Evolutionary conservation across 345 rosid genomes (phyloP).

Genomic region (Ceriops decandra): DNA sequence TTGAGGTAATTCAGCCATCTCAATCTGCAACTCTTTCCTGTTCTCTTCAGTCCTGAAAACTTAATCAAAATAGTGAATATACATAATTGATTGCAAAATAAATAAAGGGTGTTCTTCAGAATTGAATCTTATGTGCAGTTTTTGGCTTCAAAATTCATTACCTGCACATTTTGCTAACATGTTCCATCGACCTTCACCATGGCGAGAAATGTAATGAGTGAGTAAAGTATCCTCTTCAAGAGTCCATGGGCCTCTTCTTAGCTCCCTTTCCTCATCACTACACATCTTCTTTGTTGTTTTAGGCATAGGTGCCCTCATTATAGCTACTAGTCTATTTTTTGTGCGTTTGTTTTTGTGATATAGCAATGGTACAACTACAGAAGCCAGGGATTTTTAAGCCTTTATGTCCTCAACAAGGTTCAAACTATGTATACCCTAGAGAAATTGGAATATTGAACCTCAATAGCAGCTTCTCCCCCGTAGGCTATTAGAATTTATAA

Average conservation of each 20-base stretch:
- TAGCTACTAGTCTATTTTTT: slow-evolving; percentile 10
- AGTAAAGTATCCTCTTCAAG: slow-evolving; percentile 90
- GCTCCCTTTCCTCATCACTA: slow-evolving; percentile 53
- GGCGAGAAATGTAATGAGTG: slow-evolving; percentile 71
- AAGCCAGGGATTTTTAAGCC: slow-evolving; percentile 13
- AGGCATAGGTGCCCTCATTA: slow-evolving; percentile 14
- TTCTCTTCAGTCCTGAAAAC: slow-evolving; percentile 68
- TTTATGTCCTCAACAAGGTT: neutral
- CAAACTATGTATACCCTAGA: neutral
- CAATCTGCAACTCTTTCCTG: slow-evolving; percentile 94
- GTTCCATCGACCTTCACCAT: slow-evolving; percentile 98
- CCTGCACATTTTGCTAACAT: slow-evolving; percentile 84
- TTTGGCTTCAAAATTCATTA: slow-evolving; percentile 17
- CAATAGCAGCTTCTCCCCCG: slow-evolving; percentile 6
- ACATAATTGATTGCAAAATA: no score
- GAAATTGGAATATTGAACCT: slow-evolving; percentile 3
- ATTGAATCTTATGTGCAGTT: neutral
- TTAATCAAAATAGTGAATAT: no score
- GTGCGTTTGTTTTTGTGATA: neutral
- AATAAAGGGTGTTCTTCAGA: neutral
- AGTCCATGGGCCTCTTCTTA: slow-evolving; percentile 91
- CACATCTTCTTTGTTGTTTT: slow-evolving; percentile 20
- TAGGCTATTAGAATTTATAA: slow-evolving; percentile 25
- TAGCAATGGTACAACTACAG: neutral
- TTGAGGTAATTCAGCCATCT: slow-evolving; percentile 92